Evolutionary conservation across 345 rosid species (phyloP).

Genomic region (Anacardium occidentale): DNA sequence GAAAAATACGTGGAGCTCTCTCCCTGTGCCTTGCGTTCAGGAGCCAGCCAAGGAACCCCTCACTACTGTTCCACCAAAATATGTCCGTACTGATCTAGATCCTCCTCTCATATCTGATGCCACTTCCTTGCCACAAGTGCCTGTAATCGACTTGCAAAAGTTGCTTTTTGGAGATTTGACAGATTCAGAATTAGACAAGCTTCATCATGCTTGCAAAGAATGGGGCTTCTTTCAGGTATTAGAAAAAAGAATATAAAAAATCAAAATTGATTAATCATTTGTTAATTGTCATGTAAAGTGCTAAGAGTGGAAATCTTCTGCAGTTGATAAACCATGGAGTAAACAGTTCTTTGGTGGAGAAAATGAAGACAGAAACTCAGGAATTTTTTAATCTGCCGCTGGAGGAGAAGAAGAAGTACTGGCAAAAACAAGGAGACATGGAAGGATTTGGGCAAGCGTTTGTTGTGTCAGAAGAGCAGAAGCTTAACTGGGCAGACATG

Average conservation of each 20-base stretch:
- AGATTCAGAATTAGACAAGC: conserved; percentile 22
- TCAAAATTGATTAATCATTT: too few species aligned
- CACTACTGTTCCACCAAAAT: not conserved
- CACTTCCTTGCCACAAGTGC: conserved; percentile 12
- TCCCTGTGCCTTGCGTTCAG: conserved; percentile 14
- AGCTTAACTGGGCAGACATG: not conserved
- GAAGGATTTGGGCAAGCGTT: not conserved
- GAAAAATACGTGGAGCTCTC: not conserved
- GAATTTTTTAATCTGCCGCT: conserved; percentile 13
- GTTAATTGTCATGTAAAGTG: too few species aligned
- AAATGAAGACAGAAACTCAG: conserved; percentile 11
- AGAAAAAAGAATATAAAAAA: too few species aligned
- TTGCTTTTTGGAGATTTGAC: conserved; percentile 3
- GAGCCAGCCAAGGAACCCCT: conserved; percentile 12
- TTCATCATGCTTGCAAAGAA: conserved; percentile 23
- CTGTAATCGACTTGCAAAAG: conserved; percentile 21
- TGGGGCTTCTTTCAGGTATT: conserved; percentile 34
- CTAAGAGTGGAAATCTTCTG: not conserved
- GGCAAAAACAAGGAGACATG: conserved; percentile 11
- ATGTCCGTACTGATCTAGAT: conserved; percentile 11
- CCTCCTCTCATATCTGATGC: not conserved
- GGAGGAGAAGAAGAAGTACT: conserved; percentile 9
- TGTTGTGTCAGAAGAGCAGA: not conserved
- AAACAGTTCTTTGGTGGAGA: conserved; percentile 6
- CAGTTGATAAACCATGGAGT: conserved; percentile 28